Evolutionary conservation across 2,329 filamentous ascomycete species (phyloP).

Genomic region (Aspergillus carbonarius): DNA sequence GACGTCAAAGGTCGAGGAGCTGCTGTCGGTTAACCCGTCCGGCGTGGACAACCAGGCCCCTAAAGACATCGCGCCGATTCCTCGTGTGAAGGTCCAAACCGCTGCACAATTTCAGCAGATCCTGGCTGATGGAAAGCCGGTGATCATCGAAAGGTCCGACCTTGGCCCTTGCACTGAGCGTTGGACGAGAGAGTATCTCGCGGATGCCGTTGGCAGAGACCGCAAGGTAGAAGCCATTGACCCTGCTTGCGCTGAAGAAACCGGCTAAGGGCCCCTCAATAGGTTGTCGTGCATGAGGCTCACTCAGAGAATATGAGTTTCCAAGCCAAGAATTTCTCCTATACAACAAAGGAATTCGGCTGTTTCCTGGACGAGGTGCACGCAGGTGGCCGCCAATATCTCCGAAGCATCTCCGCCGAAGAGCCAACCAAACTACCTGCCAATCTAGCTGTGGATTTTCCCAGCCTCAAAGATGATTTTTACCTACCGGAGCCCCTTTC

Average conservation of each 20-base stretch:
- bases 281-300: constrained; percentile 75
- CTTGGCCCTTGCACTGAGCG: constrained; percentile 65
- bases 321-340: constrained; percentile 77
- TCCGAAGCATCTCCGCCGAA: constrained; percentile 71
- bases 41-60: constrained; percentile 16
- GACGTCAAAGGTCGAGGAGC: constrained; percentile 11
- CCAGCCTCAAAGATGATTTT: constrained; percentile 68
- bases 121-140: constrained; percentile 58
- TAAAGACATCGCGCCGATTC: constrained; percentile 39
- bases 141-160: constrained; percentile 64
- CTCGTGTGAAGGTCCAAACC: constrained; percentile 54
- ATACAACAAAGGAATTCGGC: constrained; percentile 66
- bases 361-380: constrained; percentile 63
- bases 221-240: constrained; percentile 53
- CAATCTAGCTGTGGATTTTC: constrained; percentile 70
- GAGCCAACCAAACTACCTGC: constrained; percentile 69
- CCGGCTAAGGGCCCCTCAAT: constrained; percentile 9
- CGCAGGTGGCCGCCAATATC: constrained; percentile 65
- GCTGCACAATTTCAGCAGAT: constrained; percentile 60
- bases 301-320: constrained; percentile 71
- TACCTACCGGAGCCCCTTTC: constrained; percentile 61
- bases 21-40: background rate
- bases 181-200: constrained; percentile 71
- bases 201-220: constrained; percentile 58
- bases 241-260: background rate